These are phyloP conservation scores for Cercospora brassicicola DNA, from an alignment of 2,329 filamentous ascomycete genomes.

Conservation along the genomic window DNA sequence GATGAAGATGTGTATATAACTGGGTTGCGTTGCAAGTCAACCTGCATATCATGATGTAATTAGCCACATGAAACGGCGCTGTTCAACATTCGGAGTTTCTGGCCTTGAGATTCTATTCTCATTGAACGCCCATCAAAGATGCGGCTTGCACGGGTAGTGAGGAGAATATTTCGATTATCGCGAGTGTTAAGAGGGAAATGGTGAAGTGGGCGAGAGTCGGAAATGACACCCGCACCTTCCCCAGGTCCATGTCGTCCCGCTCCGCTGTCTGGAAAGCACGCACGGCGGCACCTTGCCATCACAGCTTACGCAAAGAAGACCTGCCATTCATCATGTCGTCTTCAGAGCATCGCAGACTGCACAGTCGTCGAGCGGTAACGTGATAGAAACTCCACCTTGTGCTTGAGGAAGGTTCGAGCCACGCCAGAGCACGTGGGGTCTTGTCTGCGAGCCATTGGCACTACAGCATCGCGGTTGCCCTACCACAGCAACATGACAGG, in stretches of 20 bases:
- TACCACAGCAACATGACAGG: not conserved
- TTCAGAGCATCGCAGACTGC: not conserved
- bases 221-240: not conserved
- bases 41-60: not conserved
- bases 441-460: not conserved
- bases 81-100: not conserved
- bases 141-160: not conserved
- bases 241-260: not conserved
- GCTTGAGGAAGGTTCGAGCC: not conserved
- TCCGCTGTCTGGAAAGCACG: not conserved
- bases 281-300: not conserved
- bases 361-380: not conserved
- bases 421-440: not conserved
- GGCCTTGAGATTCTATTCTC: not conserved
- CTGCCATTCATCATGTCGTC: not conserved
- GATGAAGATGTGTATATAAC: not conserved
- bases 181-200: not conserved
- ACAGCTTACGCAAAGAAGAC: not conserved
- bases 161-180: not conserved
- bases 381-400: not conserved
- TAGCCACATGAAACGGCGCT: not conserved
- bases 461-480: not conserved
- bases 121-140: not conserved
- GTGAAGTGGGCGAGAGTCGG: not conserved
- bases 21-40: not conserved